Evolutionary conservation across 257 asterid species (phyloP), one percentile per base, ranked within the genome.

Genomic region (Nicotiana tabacum): DNA sequence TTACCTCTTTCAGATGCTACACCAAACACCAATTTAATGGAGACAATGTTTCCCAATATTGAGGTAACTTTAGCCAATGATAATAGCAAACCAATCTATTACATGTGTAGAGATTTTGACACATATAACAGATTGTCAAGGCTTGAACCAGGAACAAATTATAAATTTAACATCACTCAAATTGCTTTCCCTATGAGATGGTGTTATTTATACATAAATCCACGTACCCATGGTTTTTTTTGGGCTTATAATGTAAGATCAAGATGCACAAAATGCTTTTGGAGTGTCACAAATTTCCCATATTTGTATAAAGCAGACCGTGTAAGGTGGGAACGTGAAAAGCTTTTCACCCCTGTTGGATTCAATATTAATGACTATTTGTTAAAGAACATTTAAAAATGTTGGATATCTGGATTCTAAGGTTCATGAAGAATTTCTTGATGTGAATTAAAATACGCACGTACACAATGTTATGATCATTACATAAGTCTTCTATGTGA

Each of bases 131-230:
- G 15, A 27, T 74, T 85, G 56, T 24, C 67, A 18, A 56, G 29
- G 6, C 81, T 85, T 0, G 21, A 61, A 1, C 65, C 58, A 29
- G 78, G 80, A 2, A 78, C 61, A 29, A 39, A 81, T 6, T 76
- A 58, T 48, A 69, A 66, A 5, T 85, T 69, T 57, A 85, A 82
- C 78, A 77, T 85, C 35, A 66, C 83, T 2, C 88, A 85, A 12
- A 29, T 85, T 27, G 88, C 88, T 15, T 82, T 82, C 6, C 85
- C 88, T 3, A 85, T 85, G 88, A 55, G 81, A 24, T 85, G 88
- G 88, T 82, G 88, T 72, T 85, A 66, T 43, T 21, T 85, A 64
- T 85, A 82, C 56, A 61, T 85, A 3, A 83, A 82, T 56, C 76
- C 81, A 10, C 77, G 56, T 4, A 68, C 66, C 1, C 53, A 78